Evolutionary conservation across 371 early-diverging fungal species (phyloP), one percentile per base, ranked within the genome.

Genomic region (Mucor mucedo): DNA sequence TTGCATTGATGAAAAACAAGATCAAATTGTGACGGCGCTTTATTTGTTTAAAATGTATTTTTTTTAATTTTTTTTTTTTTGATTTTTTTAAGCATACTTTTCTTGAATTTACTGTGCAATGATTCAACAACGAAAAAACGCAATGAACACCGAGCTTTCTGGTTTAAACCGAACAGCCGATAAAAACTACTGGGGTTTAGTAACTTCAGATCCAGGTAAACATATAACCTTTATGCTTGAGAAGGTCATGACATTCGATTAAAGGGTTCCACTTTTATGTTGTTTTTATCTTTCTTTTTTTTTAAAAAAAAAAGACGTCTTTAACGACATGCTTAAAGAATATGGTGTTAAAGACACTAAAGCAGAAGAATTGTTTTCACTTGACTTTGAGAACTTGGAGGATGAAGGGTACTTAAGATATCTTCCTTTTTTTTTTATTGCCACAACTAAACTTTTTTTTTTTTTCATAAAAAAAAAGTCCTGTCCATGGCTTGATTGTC

Each of bases 131-230:
- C 6, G 16, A 13, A 45, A 6, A 9, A n/a, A n/a, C 40, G 13
- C 40, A 21, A 55, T 55, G 55, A 55, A 39, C 11, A 41, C 27
- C 28, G 28, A 28, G 40, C 21, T 0, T 10, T 30, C 5, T 21
- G 21, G 0, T 21, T 21, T 16, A 11, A 27, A 5, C 2, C 11
- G 2, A n/a, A 27, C 16, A 4, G 4, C 10, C 1, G 13, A 14
- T n/a, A 21, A 49, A 6, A 48, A 61, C 33, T 47, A 53, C 1
- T 69, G 69, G 69, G 53, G 57, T 21, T 57, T 69, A 16, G 56
- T 69, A 11, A 52, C 65, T 21, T 69, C 69, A n/a, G 69, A 69
- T 41, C 69, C 65, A 40, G 69, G 65, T 69, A 54, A 16, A 11
- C 28, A 7, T 33, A 35, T 42, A 16, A 4, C 35, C 35, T 6